These are phyloP conservation scores for Hapsidospora chrysogenum DNA, from an alignment of 495 filamentous ascomycete species.

Conservation along the genomic window DNA sequence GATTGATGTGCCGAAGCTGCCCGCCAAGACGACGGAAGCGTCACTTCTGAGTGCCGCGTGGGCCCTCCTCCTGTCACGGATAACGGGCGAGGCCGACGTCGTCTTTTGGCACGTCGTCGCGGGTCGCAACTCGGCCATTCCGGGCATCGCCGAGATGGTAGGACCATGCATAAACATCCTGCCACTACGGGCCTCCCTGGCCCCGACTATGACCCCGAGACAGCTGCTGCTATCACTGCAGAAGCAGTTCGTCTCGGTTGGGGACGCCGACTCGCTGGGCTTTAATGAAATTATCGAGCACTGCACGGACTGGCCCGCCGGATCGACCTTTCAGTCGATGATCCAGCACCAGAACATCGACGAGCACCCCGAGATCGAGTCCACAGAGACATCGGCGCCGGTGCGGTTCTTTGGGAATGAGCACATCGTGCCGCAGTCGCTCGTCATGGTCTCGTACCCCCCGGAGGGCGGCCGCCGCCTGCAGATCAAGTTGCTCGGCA, in stretches of 20 bases:
- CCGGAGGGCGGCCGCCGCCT: neutral
- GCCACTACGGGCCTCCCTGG: slow-evolving; percentile 37
- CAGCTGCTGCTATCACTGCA: slow-evolving; percentile 11
- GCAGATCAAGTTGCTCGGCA: neutral
- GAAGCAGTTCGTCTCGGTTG: slow-evolving; percentile 37
- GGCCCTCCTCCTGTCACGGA: slow-evolving; percentile 34
- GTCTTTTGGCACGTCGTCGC: slow-evolving; percentile 37
- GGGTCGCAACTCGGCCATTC: slow-evolving; percentile 37
- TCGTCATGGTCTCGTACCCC: neutral
- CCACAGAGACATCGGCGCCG: neutral
- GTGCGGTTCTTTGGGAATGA: neutral
- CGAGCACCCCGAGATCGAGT: neutral
- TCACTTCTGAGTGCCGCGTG: slow-evolving; percentile 38
- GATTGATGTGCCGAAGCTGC: slow-evolving; percentile 26
- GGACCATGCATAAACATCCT: slow-evolving; percentile 39
- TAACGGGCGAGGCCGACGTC: slow-evolving; percentile 26
- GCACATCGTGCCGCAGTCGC: neutral
- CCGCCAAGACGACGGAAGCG: slow-evolving; percentile 30
- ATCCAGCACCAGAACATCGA: slow-evolving; percentile 17
- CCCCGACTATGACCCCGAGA: neutral
- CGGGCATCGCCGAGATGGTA: slow-evolving; percentile 31
- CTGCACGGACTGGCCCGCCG: slow-evolving; percentile 39
- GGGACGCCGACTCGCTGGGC: slow-evolving; percentile 27
- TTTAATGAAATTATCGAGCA: slow-evolving; percentile 40
- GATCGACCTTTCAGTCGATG: slow-evolving; percentile 10